Conservation (phyloP, 225 moss, liverwort and hornwort genomes). For the Marchantia polymorpha region DNA sequence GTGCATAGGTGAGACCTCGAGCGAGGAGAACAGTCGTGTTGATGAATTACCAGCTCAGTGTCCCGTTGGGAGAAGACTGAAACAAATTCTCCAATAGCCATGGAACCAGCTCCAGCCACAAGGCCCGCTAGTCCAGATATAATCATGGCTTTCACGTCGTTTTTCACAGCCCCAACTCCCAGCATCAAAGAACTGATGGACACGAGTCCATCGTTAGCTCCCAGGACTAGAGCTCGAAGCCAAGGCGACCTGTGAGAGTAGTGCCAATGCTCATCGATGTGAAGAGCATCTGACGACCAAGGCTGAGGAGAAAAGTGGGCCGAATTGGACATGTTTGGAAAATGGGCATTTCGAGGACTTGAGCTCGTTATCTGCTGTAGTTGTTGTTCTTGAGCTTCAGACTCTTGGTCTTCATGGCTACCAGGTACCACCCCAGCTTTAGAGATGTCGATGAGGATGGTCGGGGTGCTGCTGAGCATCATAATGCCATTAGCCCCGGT, state of each 20-base stretch:
- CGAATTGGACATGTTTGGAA: not conserved
- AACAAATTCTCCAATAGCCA: constrained; percentile 61
- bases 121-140: constrained; percentile 47
- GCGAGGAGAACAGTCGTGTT: not conserved
- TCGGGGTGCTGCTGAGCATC: constrained; percentile 9
- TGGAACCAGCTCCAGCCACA: constrained; percentile 52
- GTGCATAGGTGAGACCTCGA: not conserved
- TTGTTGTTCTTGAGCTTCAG: not conserved
- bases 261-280: constrained; percentile 40
- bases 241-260: constrained; percentile 53
- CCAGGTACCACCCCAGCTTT: not conserved
- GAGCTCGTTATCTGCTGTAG: not conserved
- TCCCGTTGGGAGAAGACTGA: constrained; percentile 76
- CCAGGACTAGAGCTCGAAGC: constrained; percentile 49
- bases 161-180: constrained; percentile 47
- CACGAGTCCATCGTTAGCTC: constrained; percentile 50
- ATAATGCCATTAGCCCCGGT: not conserved
- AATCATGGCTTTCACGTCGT: constrained; percentile 33
- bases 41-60: constrained; percentile 52
- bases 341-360: not conserved
- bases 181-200: constrained; percentile 52
- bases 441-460: not conserved
- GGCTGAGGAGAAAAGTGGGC: not conserved
- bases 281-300: constrained; percentile 9
- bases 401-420: not conserved